Conservation (phyloP, 2,329 filamentous ascomycete genomes). For the Hypomyces rosellus region DNA sequence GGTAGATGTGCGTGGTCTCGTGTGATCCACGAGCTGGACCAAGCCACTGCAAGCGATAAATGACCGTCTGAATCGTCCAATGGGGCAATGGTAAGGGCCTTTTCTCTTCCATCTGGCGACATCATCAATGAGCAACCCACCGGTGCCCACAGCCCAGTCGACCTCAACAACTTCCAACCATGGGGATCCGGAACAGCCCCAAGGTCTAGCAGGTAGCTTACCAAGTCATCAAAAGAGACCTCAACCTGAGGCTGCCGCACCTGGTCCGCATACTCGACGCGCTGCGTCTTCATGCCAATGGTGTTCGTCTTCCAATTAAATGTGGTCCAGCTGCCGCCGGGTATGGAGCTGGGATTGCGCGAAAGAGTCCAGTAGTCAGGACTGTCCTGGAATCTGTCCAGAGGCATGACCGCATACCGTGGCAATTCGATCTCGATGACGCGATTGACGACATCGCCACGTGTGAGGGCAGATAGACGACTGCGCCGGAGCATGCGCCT, state of each 20-base stretch:
- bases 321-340: slow-evolving; percentile 57
- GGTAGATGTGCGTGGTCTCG: slow-evolving; percentile 47
- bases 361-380: slow-evolving; percentile 54
- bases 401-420: slow-evolving; percentile 56
- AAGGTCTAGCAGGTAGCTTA: slow-evolving; percentile 57
- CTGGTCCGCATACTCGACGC: slow-evolving; percentile 56
- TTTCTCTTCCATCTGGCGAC: slow-evolving; percentile 42
- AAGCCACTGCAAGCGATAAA: slow-evolving; percentile 50
- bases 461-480: slow-evolving; percentile 52
- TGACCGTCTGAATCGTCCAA: slow-evolving; percentile 56
- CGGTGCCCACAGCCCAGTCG: slow-evolving; percentile 55
- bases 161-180: slow-evolving; percentile 51
- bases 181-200: slow-evolving; percentile 55
- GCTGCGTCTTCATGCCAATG: slow-evolving; percentile 56
- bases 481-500: slow-evolving; percentile 51
- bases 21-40: slow-evolving; percentile 48
- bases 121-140: slow-evolving; percentile 51
- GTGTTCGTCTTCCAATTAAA: slow-evolving; percentile 61
- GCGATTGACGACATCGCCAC: slow-evolving; percentile 58
- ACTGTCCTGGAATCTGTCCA: slow-evolving; percentile 47
- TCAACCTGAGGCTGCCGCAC: slow-evolving; percentile 48
- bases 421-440: slow-evolving; percentile 62
- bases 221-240: slow-evolving; percentile 50
- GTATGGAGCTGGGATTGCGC: slow-evolving; percentile 44
- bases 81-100: slow-evolving; percentile 47